These are phyloP conservation scores for Magnolia sinica DNA, from an alignment of 164 flowering plant species.

Conservation along the genomic window DNA sequence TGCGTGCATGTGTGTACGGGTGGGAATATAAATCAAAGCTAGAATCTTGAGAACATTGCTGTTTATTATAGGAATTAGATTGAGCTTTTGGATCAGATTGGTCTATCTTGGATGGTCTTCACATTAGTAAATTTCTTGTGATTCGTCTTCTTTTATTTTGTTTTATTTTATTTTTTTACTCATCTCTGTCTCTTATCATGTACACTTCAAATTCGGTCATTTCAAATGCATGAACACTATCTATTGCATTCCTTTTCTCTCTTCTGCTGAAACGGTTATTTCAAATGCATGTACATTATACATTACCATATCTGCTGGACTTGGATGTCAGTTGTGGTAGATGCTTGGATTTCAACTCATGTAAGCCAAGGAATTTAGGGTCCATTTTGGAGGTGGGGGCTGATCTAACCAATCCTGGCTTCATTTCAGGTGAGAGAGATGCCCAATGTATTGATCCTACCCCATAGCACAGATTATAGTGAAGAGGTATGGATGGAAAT, in stretches of 20 bases:
- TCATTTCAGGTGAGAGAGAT: slow-evolving; percentile 83
- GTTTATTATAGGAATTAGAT: background rate
- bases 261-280: background rate
- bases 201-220: background rate
- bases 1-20: background rate
- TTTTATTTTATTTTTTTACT: background rate
- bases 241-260: background rate
- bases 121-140: too few species aligned
- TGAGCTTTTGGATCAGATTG: background rate
- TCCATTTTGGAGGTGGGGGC: background rate
- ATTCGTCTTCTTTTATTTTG: background rate
- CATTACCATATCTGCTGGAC: background rate
- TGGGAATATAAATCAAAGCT: background rate
- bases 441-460: slow-evolving; percentile 98
- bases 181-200: background rate
- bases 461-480: slow-evolving; percentile 98
- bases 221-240: background rate
- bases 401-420: background rate
- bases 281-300: background rate
- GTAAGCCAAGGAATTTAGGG: background rate
- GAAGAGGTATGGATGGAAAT: slow-evolving; percentile 99
- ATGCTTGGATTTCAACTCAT: background rate
- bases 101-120: background rate
- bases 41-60: background rate
- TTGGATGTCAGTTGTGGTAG: background rate